These are phyloP conservation scores for Aspergillus panamensis DNA, from an alignment of 495 filamentous ascomycete genomes.

Conservation along the genomic window DNA sequence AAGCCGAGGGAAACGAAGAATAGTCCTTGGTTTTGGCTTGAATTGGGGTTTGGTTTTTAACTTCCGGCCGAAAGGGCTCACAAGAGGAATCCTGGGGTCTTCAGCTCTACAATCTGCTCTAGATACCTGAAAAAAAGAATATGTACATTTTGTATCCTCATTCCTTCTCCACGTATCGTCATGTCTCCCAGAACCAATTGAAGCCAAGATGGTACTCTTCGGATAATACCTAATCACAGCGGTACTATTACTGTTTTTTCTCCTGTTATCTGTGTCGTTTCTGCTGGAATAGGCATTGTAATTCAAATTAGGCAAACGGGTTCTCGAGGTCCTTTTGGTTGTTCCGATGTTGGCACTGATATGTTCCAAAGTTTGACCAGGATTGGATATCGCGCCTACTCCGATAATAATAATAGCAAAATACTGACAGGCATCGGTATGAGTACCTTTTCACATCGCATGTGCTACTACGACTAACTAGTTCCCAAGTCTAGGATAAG, in stretches of 20 bases:
- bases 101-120: no score
- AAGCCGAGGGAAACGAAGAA: no score
- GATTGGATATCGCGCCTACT: constrained; percentile 16
- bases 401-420: constrained; percentile 10
- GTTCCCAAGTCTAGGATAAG: no score
- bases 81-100: no score
- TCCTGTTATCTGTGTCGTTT: background rate
- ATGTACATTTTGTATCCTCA: no score
- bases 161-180: no score
- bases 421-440: background rate
- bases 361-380: constrained; percentile 3
- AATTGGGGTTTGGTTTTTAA: no score
- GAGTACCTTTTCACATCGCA: background rate
- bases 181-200: no score
- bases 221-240: background rate
- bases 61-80: no score
- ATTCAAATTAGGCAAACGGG: background rate
- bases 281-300: background rate
- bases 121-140: no score
- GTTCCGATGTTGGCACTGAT: constrained; percentile 6
- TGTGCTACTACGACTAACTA: background rate
- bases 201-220: no score
- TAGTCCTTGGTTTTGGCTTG: no score
- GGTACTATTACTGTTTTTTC: background rate
- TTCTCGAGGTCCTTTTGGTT: constrained; percentile 6